Percentiles rank a stretch among this genome's conserved stretches.
phyloP scores from a whole-genome alignment of 257 asterid species.

The Scutellaria galericulata region DNA sequence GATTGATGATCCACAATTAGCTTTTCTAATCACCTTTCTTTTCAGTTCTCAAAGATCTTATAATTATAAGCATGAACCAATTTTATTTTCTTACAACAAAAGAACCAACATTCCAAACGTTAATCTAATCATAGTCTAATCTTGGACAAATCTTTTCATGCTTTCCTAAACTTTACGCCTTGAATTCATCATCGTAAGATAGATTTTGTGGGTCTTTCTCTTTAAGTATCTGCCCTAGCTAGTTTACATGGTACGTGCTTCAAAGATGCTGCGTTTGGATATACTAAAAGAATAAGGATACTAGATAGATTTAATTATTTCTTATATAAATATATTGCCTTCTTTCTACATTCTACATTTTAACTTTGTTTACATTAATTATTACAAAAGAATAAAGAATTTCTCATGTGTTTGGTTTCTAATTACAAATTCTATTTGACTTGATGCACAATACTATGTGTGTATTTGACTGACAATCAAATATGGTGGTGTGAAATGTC shows the following conservation, averaged over 20 bases:
- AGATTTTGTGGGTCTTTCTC: slow-evolving; percentile 43
- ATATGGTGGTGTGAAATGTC: no score
- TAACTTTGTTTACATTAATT: no score
- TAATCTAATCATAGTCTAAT: slow-evolving; percentile 46
- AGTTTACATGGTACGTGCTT: slow-evolving; percentile 24
- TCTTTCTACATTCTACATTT: no score
- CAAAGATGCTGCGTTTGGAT: slow-evolving; percentile 20
- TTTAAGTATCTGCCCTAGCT: slow-evolving; percentile 13
- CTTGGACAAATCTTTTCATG: slow-evolving; percentile 45
- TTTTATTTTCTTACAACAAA: slow-evolving; percentile 34
- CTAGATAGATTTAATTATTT: no score
- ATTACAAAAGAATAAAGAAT: no score
- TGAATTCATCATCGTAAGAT: slow-evolving; percentile 28
- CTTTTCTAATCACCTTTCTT: slow-evolving; percentile 52
- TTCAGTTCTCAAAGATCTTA: slow-evolving; percentile 34
- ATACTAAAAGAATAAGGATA: no score
- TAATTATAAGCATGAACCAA: background rate
- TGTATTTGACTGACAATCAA: no score
- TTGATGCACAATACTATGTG: no score
- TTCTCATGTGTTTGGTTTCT: no score
- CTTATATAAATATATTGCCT: no score
- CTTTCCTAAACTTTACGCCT: slow-evolving; percentile 40
- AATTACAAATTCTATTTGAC: no score
- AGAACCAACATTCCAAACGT: slow-evolving; percentile 59
- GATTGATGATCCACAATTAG: slow-evolving; percentile 50